phyloP scores from a whole-genome alignment of 495 filamentous ascomycete genomes.

The Neohortaea acidophila region DNA sequence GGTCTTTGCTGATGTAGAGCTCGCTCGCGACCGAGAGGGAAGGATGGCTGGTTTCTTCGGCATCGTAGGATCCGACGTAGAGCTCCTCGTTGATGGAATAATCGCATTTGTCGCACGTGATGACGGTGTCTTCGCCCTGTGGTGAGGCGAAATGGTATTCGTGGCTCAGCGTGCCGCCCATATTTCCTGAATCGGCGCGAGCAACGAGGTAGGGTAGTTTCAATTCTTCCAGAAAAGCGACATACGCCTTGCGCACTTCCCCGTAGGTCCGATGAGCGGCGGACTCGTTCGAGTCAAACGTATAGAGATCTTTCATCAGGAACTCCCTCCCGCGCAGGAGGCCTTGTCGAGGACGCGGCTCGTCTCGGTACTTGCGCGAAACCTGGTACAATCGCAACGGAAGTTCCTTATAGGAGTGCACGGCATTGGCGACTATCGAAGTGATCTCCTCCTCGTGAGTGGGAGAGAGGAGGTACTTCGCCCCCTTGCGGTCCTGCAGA shows the following conservation, averaged over 20 bases:
- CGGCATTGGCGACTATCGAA: slow-evolving; percentile 49
- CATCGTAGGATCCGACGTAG: slow-evolving; percentile 17
- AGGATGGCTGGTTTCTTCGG: too few relatives aligned
- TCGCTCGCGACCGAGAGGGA: slow-evolving; percentile 21
- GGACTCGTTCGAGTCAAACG: slow-evolving; percentile 58
- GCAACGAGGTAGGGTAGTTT: slow-evolving; percentile 73
- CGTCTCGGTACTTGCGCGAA: slow-evolving; percentile 86
- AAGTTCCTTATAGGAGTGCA: slow-evolving; percentile 76
- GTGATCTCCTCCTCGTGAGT: slow-evolving; percentile 98
- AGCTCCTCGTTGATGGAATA: slow-evolving; percentile 81
- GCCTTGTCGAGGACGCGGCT: slow-evolving; percentile 73
- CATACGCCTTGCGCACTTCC: slow-evolving; percentile 54
- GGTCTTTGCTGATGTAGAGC: slow-evolving; percentile 45
- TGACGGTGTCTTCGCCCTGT: slow-evolving; percentile 72
- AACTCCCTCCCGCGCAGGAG: slow-evolving; percentile 86
- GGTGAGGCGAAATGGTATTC: slow-evolving; percentile 78
- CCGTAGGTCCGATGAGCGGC: slow-evolving; percentile 64
- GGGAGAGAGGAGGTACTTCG: slow-evolving; percentile 64
- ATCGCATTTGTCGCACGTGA: slow-evolving; percentile 56
- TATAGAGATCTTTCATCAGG: slow-evolving; percentile 96
- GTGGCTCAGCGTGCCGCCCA: slow-evolving; percentile 84
- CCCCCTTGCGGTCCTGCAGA: slow-evolving; percentile 63
- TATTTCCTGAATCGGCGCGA: slow-evolving; percentile 83
- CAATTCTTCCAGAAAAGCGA: slow-evolving; percentile 61
- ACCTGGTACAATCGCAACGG: slow-evolving; percentile 87